Percentiles rank a stretch among this genome's conserved stretches.
Conservation (phyloP, 257 asterid species). For the Plectranthus barbatus region DNA sequence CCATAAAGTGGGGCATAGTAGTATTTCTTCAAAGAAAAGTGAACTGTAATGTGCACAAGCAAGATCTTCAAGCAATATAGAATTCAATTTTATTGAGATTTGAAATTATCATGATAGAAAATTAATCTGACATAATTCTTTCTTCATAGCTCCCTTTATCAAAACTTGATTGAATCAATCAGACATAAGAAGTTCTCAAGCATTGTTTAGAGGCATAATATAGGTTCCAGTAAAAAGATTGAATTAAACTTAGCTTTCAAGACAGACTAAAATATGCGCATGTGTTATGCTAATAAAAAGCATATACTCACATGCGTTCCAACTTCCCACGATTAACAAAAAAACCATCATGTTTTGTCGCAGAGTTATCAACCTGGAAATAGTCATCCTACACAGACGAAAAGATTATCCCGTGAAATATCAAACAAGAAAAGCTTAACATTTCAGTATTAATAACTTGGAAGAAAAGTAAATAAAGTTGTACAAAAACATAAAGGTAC, state of each 20-base stretch:
- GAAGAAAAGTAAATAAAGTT: background rate
- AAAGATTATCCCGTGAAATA: constrained; percentile 1
- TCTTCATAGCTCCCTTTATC: background rate
- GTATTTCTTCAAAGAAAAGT: background rate
- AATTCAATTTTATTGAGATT: background rate
- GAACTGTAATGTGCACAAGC: background rate
- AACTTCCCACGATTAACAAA: constrained; percentile 81
- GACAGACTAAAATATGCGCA: background rate
- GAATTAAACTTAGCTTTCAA: background rate
- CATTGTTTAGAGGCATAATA: constrained; percentile 2
- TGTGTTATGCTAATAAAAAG: too few relatives aligned
- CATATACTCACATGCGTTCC: constrained; percentile 65
- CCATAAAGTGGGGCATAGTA: background rate
- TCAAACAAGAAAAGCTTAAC: background rate
- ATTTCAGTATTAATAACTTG: background rate
- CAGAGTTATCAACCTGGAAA: constrained; percentile 79
- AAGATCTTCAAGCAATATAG: background rate
- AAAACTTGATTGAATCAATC: background rate
- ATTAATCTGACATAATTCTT: background rate
- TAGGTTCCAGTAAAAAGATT: background rate
- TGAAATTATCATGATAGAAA: background rate
- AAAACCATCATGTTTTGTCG: constrained; percentile 76
- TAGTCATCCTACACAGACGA: constrained; percentile 68
- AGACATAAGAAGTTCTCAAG: constrained; percentile 1
- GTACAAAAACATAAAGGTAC: background rate